Base-by-base conservation (phyloP, 345 rosid species). In the Cardamine resedifolia region DNA sequence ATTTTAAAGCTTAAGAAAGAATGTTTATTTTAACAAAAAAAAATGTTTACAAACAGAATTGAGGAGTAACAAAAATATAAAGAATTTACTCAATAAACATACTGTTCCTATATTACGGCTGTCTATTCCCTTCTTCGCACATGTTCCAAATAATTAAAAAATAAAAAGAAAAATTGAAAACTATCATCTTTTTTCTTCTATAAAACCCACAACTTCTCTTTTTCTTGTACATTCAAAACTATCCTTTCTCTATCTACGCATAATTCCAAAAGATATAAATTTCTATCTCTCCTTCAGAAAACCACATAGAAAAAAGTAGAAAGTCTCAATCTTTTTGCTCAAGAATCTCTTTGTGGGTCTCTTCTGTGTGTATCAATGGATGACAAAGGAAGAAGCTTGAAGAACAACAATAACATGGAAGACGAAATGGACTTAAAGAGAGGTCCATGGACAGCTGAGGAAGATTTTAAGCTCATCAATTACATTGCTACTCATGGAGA, bases 401-500 rank as follows among this genome's bases (percentile, higher is more conserved):
- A 39, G 47, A 80, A 78, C 55, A 66, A 67, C 75, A 75, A 62
- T 67, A 55, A 64, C 55, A 82, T 55, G 62, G 96, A 88, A 57
- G 89, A 88, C 26, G 88, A 81, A 49, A 39, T 66, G 81, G 88
- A 85, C 52, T 76, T 94, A 6, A 81, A 90, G 61, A 77, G 96
- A 74, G 98, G 98, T 7, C 98, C 98, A 2, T 94, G 98, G 98
- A 88, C 91, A 0, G 83, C 86, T 34, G 96, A 94, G 74, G 98
- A 94, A 81, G 97, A 94, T 79, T 76, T 84, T 52, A 88, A 87
- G 64, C 96, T 94, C 80, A 79, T 89, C 48, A 83, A 89, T 83
- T 88, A 88, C 87, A 89, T 94, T 82, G 77, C 88, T 66, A 66
- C 78, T 38, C 90, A 94, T 7, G 97, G 96, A 16, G 97, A 91